Base-by-base conservation (phyloP, 164 flowering plant genomes). In the Warburgia ugandensis region DNA sequence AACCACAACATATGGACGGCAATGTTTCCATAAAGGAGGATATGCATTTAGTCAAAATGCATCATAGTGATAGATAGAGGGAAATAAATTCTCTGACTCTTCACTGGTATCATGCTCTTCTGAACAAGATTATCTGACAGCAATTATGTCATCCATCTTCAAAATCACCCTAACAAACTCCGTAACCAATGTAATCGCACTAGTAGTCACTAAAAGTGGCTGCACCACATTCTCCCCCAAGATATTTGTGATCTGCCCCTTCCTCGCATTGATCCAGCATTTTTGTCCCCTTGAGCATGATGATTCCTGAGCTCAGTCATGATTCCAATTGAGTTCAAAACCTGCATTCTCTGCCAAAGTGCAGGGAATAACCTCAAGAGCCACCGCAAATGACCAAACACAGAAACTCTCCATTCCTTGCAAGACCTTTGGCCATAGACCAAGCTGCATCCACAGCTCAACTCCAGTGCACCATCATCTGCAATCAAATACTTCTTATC, bases 161-260 rank as follows among this genome's bases (percentile, higher is more conserved):
- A 91, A 67, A 45, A 91, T 91, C 98, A 91, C 87, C 63, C 96
- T 73, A 39, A 91, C 96, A 33, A 96, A 91, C 74, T 87, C 98
- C 3, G 92, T 81, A 2, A 96, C 95, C 59, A 91, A 62, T 8
- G 84, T 55, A 37, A 91, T 73, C 0, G 98, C 98, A 59, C 98
- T 91, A 0, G 96, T 91, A 71, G 92, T 85, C 60, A 91, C 98
- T 12, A 91, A 83, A 65, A 91, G 66, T 1, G 98, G 98, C 77
- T 91, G 98, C 58, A 91, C 90, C 63, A 91, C 98, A 68, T 91
- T 91, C 73, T 91, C 98, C 75, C 87, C 96, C 74, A 85, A 63
- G 58, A 91, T 91, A 64, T 91, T 85, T 19, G 96, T 87, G 41
- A 87, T 85, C 72, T 87, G 95, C 26, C 98, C 98, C 72, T 91